A percentile compares a stretch with the other conserved stretches of the same genome.
phyloP scores from a whole-genome alignment of 1,139 yeast species.

The Hanseniaspora sp. region DNA sequence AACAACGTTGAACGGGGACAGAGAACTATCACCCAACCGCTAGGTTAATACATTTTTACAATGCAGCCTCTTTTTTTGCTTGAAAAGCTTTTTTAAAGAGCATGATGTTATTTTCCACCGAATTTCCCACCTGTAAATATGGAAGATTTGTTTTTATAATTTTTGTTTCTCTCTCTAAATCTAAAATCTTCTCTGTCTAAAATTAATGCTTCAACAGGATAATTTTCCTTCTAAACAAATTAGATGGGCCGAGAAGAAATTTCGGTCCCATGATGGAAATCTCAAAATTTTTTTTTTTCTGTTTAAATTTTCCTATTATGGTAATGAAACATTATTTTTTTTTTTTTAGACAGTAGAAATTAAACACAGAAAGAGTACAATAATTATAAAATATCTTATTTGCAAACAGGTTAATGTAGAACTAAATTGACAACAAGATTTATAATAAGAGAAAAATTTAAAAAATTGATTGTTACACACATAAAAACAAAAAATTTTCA shows the following conservation, averaged over 20 bases:
- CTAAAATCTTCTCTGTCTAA: no score
- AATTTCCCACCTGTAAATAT: slow-evolving; percentile 17
- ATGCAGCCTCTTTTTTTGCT: not conserved
- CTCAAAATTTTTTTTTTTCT: no score
- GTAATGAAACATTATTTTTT: no score
- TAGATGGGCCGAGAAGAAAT: no score
- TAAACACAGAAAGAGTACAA: not conserved
- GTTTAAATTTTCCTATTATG: no score
- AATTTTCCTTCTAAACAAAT: no score
- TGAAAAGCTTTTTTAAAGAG: not conserved
- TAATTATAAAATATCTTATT: not conserved
- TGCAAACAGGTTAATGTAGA: slow-evolving; percentile 16
- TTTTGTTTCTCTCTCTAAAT: no score
- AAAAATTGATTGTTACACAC: not conserved
- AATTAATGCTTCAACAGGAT: no score
- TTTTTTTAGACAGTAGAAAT: not conserved
- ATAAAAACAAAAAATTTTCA: not conserved
- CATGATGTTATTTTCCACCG: slow-evolving; percentile 16
- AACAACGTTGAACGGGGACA: slow-evolving; percentile 16
- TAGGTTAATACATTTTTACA: slow-evolving; percentile 9
- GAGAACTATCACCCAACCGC: slow-evolving; percentile 15
- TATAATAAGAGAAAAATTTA: not conserved
- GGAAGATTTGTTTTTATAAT: no score
- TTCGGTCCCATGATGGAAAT: no score
- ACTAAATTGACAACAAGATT: slow-evolving; percentile 13